These are phyloP conservation scores for Hyaloperonospora arabidopsidis DNA, from an alignment of 352 stramenopile genomes.

Conservation along the genomic window DNA sequence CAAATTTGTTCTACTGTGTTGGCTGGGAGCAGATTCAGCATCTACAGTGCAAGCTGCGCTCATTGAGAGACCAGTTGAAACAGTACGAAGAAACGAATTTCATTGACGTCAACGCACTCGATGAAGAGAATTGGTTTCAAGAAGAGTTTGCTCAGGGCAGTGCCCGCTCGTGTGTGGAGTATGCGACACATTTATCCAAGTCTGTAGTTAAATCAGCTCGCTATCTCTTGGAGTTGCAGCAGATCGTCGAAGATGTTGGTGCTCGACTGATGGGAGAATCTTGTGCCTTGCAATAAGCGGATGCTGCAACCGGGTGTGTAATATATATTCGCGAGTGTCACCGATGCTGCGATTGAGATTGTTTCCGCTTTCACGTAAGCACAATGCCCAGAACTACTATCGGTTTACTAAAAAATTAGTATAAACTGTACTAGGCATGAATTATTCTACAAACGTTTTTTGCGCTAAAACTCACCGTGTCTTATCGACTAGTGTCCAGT, in stretches of 20 bases:
- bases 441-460: too few relatives aligned
- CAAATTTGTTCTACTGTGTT: neutral
- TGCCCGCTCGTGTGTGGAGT: constrained; percentile 10
- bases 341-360: too few relatives aligned
- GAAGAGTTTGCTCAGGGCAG: constrained; percentile 1
- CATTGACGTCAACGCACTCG: constrained; percentile 30
- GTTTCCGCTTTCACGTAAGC: too few relatives aligned
- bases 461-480: too few relatives aligned
- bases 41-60: constrained; percentile 21
- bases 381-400: too few relatives aligned
- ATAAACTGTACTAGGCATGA: too few relatives aligned
- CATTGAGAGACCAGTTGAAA: constrained; percentile 11
- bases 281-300: constrained; percentile 36
- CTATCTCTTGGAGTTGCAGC: constrained; percentile 27
- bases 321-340: too few relatives aligned
- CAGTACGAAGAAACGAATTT: constrained; percentile 27
- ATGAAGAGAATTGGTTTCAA: constrained; percentile 15
- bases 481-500: too few relatives aligned
- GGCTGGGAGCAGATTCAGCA: constrained; percentile 19
- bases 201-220: constrained; percentile 16
- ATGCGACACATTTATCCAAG: constrained; percentile 11
- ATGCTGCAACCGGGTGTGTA: too few relatives aligned
- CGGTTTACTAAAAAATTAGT: too few relatives aligned
- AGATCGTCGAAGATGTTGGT: constrained; percentile 36
- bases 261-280: constrained; percentile 32